Percentiles rank a stretch among this genome's conserved stretches.
phyloP scores from a whole-genome alignment of 176 grass and related monocot genomes.

The Typha latifolia region DNA sequence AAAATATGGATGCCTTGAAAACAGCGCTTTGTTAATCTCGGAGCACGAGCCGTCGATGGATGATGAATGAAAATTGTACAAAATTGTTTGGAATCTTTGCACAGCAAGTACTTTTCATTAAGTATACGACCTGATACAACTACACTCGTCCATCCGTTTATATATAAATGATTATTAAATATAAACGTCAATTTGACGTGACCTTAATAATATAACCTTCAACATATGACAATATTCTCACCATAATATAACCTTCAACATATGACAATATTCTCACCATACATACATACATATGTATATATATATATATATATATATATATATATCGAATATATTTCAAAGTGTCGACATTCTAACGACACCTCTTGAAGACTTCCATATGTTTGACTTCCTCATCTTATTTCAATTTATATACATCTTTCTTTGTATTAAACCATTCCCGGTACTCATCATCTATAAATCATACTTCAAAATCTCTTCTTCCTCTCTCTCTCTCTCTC shows the following conservation, averaged over 20 bases:
- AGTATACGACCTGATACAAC: too few species aligned
- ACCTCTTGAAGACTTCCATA: not conserved
- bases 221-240: not conserved
- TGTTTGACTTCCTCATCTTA: not conserved
- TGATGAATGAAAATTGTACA: too few species aligned
- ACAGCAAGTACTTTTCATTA: too few species aligned
- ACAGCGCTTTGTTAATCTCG: too few species aligned
- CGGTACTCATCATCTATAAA: too few species aligned
- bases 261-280: not conserved
- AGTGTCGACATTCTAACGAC: conserved; percentile 1
- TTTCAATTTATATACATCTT: not conserved
- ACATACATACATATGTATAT: not conserved
- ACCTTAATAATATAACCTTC: not conserved
- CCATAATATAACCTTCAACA: not conserved
- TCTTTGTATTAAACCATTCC: too few species aligned
- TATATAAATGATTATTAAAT: too few species aligned
- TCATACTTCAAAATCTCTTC: not conserved
- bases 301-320: not conserved
- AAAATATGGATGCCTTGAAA: too few species aligned
- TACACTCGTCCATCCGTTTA: too few species aligned
- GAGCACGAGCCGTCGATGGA: too few species aligned
- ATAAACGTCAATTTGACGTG: not conserved
- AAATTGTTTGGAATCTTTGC: too few species aligned
- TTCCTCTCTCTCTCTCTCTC: too few species aligned
- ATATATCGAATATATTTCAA: not conserved